Evolutionary conservation across 768 basidiomycete species (phyloP).

Genomic region (Kwoniella newhampshirensis): DNA sequence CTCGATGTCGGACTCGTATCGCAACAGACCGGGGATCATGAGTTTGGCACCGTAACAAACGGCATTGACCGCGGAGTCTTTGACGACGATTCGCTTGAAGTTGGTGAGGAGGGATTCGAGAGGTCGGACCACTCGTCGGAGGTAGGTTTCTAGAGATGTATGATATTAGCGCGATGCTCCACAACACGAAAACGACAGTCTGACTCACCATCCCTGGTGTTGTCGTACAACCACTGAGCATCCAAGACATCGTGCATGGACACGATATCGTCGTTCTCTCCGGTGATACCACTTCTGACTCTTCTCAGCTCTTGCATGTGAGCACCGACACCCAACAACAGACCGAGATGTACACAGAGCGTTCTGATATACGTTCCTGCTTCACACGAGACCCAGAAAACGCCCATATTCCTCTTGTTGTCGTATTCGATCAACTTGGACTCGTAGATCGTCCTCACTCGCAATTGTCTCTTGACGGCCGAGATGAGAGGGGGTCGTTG

Average conservation of each 20-base stretch:
- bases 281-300: conserved; percentile 92
- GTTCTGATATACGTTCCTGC: conserved; percentile 83
- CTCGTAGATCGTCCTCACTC: conserved; percentile 94
- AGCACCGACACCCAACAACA: conserved; percentile 93
- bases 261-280: conserved; percentile 96
- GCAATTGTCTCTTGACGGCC: conserved; percentile 95
- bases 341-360: conserved; percentile 92
- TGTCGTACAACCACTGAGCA: conserved; percentile 98
- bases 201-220: conserved; percentile 81
- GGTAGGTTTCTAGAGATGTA: conserved; percentile 73
- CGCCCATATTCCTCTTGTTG: conserved; percentile 90
- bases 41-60: conserved; percentile 99
- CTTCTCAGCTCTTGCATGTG: conserved; percentile 99
- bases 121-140: conserved; percentile 89
- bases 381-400: conserved; percentile 99
- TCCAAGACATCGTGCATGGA: conserved; percentile 99
- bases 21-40: conserved; percentile 97
- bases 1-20: conserved; percentile 90
- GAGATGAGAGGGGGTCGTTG: conserved; percentile 98
- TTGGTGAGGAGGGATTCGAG: conserved; percentile 90
- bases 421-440: conserved; percentile 95
- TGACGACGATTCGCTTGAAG: conserved; percentile 98
- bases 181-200: background rate
- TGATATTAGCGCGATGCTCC: background rate
- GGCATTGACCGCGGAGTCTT: conserved; percentile 98